Conservation (phyloP, 2,329 filamentous ascomycete genomes). For the Cercospora sesami region DNA sequence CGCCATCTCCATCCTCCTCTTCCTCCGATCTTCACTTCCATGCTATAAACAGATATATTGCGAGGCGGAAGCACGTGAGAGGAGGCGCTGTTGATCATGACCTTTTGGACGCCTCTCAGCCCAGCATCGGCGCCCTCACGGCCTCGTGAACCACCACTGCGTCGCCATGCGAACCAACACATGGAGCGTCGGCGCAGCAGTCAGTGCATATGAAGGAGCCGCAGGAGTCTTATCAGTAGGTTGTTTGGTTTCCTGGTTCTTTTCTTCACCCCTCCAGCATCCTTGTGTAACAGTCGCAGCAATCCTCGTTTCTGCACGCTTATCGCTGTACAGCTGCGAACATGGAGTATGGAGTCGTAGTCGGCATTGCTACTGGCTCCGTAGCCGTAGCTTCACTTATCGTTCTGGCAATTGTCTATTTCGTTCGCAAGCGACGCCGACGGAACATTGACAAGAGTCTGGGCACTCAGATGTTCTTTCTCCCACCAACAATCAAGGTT, state of each 20-base stretch:
- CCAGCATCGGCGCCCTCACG: slow-evolving; percentile 5
- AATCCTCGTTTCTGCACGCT: not conserved
- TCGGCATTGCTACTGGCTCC: slow-evolving; percentile 13
- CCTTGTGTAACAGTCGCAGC: slow-evolving; percentile 2
- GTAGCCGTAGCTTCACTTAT: slow-evolving; percentile 5
- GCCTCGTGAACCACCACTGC: not conserved
- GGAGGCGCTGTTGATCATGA: not conserved
- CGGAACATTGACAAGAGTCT: not conserved
- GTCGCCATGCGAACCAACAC: slow-evolving; percentile 8
- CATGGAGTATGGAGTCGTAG: slow-evolving; percentile 4
- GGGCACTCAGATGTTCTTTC: slow-evolving; percentile 8
- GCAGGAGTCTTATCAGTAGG: not conserved
- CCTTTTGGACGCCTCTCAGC: slow-evolving; percentile 13
- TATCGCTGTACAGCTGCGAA: not conserved
- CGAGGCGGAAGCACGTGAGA: slow-evolving; percentile 12
- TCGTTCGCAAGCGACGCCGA: not conserved
- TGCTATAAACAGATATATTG: slow-evolving; percentile 9
- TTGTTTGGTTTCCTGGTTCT: slow-evolving; percentile 1
- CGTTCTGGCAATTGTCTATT: slow-evolving; percentile 3
- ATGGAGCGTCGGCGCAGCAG: not conserved
- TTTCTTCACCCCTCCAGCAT: slow-evolving; percentile 2
- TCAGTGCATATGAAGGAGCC: slow-evolving; percentile 7
- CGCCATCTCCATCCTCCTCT: not conserved
- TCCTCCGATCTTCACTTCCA: slow-evolving; percentile 2
- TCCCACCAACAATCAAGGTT: slow-evolving; percentile 5